These are phyloP conservation scores for Rhodotorula sp. DNA, from an alignment of 1,284 basidiomycete species.

Conservation along the genomic window DNA sequence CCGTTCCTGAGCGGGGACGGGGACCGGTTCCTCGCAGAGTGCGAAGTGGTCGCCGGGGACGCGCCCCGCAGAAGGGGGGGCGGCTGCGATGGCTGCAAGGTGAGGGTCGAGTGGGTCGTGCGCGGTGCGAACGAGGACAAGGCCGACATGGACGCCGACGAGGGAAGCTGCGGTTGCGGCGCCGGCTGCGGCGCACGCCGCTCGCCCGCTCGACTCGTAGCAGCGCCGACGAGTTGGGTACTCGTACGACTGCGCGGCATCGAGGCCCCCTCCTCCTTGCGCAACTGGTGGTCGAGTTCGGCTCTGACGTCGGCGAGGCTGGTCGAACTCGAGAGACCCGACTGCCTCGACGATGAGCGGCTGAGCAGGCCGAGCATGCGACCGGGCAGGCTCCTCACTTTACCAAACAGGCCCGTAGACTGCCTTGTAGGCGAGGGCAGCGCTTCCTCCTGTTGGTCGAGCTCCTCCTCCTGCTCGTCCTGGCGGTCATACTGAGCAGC, in stretches of 20 bases:
- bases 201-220: neutral
- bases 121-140: conserved; percentile 11
- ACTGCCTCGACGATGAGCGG: conserved; percentile 9
- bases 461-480: neutral
- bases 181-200: neutral
- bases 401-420: conserved; percentile 20
- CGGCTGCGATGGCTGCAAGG: conserved; percentile 17
- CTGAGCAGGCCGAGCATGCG: conserved; percentile 25
- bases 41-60: conserved; percentile 24
- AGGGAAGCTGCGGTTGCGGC: neutral
- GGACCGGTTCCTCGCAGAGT: conserved; percentile 6
- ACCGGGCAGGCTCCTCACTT: conserved; percentile 28
- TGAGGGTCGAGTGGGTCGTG: conserved; percentile 32
- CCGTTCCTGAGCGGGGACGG: conserved; percentile 31
- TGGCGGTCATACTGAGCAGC: conserved; percentile 2
- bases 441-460: neutral
- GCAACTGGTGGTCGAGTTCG: conserved; percentile 20
- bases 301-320: conserved; percentile 28
- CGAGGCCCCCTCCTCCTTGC: conserved; percentile 4
- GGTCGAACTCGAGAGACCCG: conserved; percentile 12
- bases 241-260: conserved; percentile 28
- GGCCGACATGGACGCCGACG: conserved; percentile 35
- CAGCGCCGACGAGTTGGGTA: conserved; percentile 1
- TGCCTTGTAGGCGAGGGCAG: conserved; percentile 1
- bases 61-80: conserved; percentile 18